phyloP scores from a whole-genome alignment of 148 eudicot species.

The Gaultheria prostrata region DNA sequence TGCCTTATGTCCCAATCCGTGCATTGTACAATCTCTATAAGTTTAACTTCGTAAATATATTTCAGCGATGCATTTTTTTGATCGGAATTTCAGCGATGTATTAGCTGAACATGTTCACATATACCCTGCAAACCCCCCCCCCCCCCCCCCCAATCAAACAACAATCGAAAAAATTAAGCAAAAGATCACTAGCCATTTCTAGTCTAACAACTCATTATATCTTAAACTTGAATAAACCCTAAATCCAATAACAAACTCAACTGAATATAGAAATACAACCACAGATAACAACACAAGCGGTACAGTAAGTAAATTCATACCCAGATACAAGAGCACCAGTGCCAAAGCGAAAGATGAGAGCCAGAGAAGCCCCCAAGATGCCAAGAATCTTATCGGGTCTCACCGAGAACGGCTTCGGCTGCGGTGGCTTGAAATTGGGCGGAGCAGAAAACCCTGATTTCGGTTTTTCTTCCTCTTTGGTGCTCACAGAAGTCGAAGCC shows the following conservation, averaged over 20 bases:
- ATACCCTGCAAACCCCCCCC: not conserved
- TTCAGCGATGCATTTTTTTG: not conserved
- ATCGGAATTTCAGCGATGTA: not conserved
- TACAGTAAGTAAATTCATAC: slow-evolving; percentile 23
- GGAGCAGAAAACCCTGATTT: slow-evolving; percentile 21
- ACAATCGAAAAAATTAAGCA: not conserved
- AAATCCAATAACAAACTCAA: not conserved
- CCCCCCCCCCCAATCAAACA: not conserved
- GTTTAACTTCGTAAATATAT: not conserved
- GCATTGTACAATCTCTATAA: not conserved
- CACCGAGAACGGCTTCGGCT: slow-evolving; percentile 40
- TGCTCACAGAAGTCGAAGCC: slow-evolving; percentile 23
- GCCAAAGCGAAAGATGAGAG: slow-evolving; percentile 40
- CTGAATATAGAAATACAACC: not conserved
- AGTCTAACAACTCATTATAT: not conserved
- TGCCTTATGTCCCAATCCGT: too few relatives aligned
- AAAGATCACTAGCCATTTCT: not conserved
- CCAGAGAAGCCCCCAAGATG: slow-evolving; percentile 44
- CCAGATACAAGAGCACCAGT: slow-evolving; percentile 46
- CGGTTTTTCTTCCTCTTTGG: slow-evolving; percentile 7
- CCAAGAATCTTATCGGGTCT: slow-evolving; percentile 39
- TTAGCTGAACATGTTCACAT: not conserved
- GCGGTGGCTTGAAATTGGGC: slow-evolving; percentile 46
- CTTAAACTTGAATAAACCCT: not conserved
- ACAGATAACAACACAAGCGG: too few relatives aligned